A percentile compares a stretch with the other conserved stretches of the same genome.
These are phyloP conservation scores for Wickerhamiella musiphila DNA, from an alignment of 805 yeast genomes.

Conservation along the genomic window DNA sequence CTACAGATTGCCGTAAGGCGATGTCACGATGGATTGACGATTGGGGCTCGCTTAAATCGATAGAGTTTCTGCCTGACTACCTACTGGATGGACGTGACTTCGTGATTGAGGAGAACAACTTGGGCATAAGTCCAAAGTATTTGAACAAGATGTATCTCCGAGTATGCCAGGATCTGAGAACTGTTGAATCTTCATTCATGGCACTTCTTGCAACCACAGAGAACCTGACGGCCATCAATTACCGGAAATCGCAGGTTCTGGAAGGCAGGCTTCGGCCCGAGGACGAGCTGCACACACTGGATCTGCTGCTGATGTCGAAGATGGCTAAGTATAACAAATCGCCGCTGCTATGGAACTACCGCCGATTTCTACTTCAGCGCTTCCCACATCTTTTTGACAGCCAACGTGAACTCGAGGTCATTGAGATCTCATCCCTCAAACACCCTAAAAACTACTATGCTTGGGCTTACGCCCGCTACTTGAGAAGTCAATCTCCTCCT, in stretches of 20 bases:
- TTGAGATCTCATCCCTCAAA: slow-evolving; percentile 22
- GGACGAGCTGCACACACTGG: slow-evolving; percentile 16
- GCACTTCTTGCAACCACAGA: slow-evolving; percentile 20
- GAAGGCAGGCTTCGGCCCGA: slow-evolving; percentile 2
- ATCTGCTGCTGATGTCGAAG: slow-evolving; percentile 19
- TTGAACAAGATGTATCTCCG: slow-evolving; percentile 9
- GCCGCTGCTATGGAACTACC: slow-evolving; percentile 25
- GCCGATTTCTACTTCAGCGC: slow-evolving; percentile 17
- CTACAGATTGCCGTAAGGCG: too few species aligned
- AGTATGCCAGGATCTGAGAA: not conserved
- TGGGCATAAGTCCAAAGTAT: slow-evolving; percentile 14
- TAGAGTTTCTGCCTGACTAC: not conserved
- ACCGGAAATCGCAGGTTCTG: slow-evolving; percentile 14
- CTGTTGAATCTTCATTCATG: slow-evolving; percentile 9
- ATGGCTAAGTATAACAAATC: slow-evolving; percentile 23
- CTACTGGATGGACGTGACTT: slow-evolving; percentile 1
- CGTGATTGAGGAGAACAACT: slow-evolving; percentile 10
- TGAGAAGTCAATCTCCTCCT: slow-evolving; percentile 10
- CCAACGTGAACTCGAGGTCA: slow-evolving; percentile 15
- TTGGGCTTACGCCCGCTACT: slow-evolving; percentile 25
- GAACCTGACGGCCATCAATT: slow-evolving; percentile 17
- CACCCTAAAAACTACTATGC: slow-evolving; percentile 37
- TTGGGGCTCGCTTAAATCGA: too few species aligned
- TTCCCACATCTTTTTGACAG: not conserved
- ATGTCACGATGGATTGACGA: too few species aligned